Evolutionary conservation across 2,329 filamentous ascomycete genomes (phyloP).

Genomic region (Hymenoscyphus occultus): DNA sequence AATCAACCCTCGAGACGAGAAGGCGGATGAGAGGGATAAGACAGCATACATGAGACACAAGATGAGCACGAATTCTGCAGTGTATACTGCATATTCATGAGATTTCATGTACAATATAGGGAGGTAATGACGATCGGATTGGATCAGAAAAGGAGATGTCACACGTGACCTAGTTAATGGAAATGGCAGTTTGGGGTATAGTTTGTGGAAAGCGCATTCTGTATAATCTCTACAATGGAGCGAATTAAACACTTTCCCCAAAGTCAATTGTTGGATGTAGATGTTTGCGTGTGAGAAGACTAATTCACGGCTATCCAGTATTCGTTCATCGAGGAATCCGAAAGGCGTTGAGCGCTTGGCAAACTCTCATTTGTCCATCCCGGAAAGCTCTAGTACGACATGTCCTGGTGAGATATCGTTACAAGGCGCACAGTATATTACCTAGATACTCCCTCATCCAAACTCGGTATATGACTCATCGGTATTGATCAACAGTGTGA

Average conservation of each 20-base stretch:
- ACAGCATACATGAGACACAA: slow-evolving; percentile 13
- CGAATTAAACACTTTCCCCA: neutral
- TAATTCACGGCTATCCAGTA: too few relatives aligned
- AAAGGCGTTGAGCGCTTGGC: too few relatives aligned
- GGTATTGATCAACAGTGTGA: neutral
- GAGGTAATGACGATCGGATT: neutral
- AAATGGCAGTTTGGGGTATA: neutral
- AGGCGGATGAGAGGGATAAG: slow-evolving; percentile 11
- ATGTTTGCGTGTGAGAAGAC: neutral
- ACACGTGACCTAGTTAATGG: slow-evolving; percentile 5
- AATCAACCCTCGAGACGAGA: slow-evolving; percentile 16
- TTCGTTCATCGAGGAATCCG: too few relatives aligned
- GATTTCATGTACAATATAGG: slow-evolving; percentile 5
- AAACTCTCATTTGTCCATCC: too few relatives aligned
- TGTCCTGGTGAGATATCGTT: neutral
- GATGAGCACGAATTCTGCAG: slow-evolving; percentile 11
- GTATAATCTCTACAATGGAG: slow-evolving; percentile 4
- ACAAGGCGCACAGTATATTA: neutral
- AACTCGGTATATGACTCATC: neutral
- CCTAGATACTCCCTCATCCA: neutral
- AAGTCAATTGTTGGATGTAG: neutral
- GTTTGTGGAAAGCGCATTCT: neutral
- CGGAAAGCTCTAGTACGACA: neutral
- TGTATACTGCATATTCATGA: slow-evolving; percentile 15
- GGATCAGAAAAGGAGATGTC: neutral